Evolutionary conservation across 345 rosid species (phyloP), one percentile per base, ranked within the genome.

Genomic region (Gossypium herbaceum): DNA sequence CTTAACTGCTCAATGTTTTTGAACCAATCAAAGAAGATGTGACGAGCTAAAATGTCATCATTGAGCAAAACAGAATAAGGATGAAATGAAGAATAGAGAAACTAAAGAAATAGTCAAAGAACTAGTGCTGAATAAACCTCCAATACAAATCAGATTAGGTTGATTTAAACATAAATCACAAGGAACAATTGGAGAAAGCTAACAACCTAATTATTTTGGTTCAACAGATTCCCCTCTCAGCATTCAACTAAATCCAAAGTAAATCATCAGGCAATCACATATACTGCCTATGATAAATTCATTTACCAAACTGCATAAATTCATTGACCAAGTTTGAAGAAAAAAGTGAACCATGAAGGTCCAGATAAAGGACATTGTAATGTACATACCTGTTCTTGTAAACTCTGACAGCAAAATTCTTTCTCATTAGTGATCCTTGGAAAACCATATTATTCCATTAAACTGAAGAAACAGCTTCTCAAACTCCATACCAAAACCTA

Each of bases 381-480:
- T 1, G 55, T 5, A 54, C 56, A 66, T 68, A 80, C 85, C 82
- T 74, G 75, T 54, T 29, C 45, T 51, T 47, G 63, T 25, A 75
- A 54, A 29, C 48, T 69, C 75, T 77, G 75, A 44, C 55, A 29
- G 75, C 68, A 61, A 74, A 64, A 11, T 70, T 51, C 69, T 62
- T 65, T 70, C 51, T 77, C 74, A 60, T 75, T 64, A 79, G 51
- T 24, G 39, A 41, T 63, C 70, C 76, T 72, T 61, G 55, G 72
- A 51, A 67, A 78, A 65, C 68, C 61, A 78, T 44, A 44, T 68
- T 20, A 60, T 67, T 19, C 69, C 67, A 51, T 45, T 43, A 27
- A 65, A 75, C 64, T 27, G 63, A 58, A 68, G 48, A 68, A 74
- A 66, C 47, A 68, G 20, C 71, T 60, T 66, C 15, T 41, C 12